Base-by-base conservation (phyloP, 2,329 filamentous ascomycete genomes). In the Ambrosiella beaveri region DNA sequence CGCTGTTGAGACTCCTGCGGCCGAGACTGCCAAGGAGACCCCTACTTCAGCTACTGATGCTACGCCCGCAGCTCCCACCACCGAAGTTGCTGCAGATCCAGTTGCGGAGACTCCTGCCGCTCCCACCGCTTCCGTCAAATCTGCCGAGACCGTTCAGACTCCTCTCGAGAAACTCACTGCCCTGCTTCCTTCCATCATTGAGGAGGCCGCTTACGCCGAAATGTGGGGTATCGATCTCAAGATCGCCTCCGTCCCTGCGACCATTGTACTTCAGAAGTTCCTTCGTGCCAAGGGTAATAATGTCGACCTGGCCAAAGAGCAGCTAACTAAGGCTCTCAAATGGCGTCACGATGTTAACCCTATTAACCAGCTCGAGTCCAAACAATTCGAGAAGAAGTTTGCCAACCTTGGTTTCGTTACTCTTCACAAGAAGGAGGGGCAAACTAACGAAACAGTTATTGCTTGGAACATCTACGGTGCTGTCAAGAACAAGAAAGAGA, bases 381-480 rank as follows among this genome's bases (percentile, higher is more conserved):
- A 80, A 58, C 74, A 77, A 40, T 93, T 84, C 70, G 78, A 79
- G 65, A 75, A 76, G 63, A 90, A 87, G 71, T 96, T 93, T 65
- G 80, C 75, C 7, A 83, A 83, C 1, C 70, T 96, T 59, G 91
- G 90, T 44, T 96, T 86, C 67, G 79, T 95, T 55, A 88, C 88
- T 1, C 76, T 75, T n/a, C 82, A 93, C 64, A 71, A 75, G 57
- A 74, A 75, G 40, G 11, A 47, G 44, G 44, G 44, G 11, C 73
- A 72, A 35, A 76, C 75, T 55, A 74, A 80, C 65, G 80, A 84
- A 68, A 76, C 65, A 15, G 67, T 95, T 58, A 83, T 90, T 54
- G 93, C 87, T 1, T 96, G 90, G 85, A 96, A 96, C 69, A 83
- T 96, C 66, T 96, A 97, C 67, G 90, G 90, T 12, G 69, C 81